Percentiles rank a stretch among this genome's conserved stretches.
Conservation (phyloP, 2,329 filamentous ascomycete species). For the Sarocladium strictum region DNA sequence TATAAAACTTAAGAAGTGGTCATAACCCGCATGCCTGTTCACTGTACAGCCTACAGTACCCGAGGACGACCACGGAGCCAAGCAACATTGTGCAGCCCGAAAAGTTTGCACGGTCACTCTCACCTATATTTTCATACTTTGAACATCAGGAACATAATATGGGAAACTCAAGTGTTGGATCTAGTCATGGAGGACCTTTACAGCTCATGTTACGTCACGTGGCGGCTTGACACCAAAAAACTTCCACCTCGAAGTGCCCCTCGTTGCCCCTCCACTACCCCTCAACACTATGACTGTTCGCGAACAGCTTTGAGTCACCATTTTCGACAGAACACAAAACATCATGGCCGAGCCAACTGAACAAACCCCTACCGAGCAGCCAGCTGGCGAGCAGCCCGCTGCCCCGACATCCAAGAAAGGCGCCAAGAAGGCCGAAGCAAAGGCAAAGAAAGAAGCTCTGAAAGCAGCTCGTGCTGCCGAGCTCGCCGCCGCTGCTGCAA, state of each 20-base stretch:
- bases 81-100: too few relatives aligned
- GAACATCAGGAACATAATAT: too few relatives aligned
- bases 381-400: not conserved
- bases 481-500: conserved; percentile 61
- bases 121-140: too few relatives aligned
- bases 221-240: conserved; percentile 1
- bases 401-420: conserved; percentile 62
- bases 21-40: too few relatives aligned
- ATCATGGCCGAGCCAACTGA: not conserved
- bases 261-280: conserved; percentile 5
- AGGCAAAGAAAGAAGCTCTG: conserved; percentile 81
- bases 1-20: too few relatives aligned
- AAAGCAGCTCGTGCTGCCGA: conserved; percentile 71
- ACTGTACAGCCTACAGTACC: too few relatives aligned
- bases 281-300: not conserved
- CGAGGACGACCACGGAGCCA: too few relatives aligned
- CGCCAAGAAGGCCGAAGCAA: conserved; percentile 76
- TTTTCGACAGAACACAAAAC: not conserved
- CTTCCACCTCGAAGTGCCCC: not conserved
- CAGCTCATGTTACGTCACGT: not conserved
- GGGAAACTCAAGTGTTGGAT: too few relatives aligned
- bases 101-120: too few relatives aligned
- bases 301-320: conserved; percentile 1
- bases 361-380: not conserved
- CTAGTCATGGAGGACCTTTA: too few relatives aligned